Base-by-base conservation (phyloP, 2,329 filamentous ascomycete genomes). In the Penicillium sclerotiorum region DNA sequence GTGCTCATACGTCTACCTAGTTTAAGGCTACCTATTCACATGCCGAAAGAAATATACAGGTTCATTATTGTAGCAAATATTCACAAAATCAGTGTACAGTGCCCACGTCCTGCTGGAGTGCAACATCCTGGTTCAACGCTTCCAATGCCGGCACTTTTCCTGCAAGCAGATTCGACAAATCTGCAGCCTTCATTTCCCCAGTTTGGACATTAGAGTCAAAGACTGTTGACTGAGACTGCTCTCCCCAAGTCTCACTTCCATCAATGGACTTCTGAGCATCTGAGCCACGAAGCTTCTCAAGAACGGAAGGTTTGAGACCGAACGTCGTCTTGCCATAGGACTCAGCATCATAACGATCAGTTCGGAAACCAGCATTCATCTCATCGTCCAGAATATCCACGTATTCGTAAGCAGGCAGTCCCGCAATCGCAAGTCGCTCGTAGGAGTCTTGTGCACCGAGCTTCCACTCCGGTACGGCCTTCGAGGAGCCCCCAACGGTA, bases 361-460 rank as follows among this genome's bases (percentile, higher is more conserved):
- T 48, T 37, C 46, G 38, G 17, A 43, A 32, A 5, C 39, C 46
- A 38, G 25, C 32, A 15, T 41, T 41, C 39, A 48, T 2, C 25
- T 48, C 46, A 8, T 48, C 46, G 12, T 48, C 46, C 46, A 48
- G 17, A 8, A n/a, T 15, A 30, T 48, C 46, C 15, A 36, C 39
- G 18, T 48, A 48, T 22, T 22, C 17, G 33, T 43, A 43, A 13
- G 40, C 40, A 15, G 27, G 17, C 12, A 32, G 32, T 22, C 54
- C 45, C 8, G 46, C 41, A 12, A 60, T 59, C 2, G 52, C 50
- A 3, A 57, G 40, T 8, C 58, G 51, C 30, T 60, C 58, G 36
- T 54, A 60, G 13, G 50, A 59, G 23, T 56, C 56, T 18, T 43
- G 1, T 4, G 40, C 58, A 12, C 58, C 58, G 6, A 60, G 36